These are phyloP conservation scores for Debaryomyces nepalensis DNA, from an alignment of 1,139 yeast genomes.

Conservation along the genomic window DNA sequence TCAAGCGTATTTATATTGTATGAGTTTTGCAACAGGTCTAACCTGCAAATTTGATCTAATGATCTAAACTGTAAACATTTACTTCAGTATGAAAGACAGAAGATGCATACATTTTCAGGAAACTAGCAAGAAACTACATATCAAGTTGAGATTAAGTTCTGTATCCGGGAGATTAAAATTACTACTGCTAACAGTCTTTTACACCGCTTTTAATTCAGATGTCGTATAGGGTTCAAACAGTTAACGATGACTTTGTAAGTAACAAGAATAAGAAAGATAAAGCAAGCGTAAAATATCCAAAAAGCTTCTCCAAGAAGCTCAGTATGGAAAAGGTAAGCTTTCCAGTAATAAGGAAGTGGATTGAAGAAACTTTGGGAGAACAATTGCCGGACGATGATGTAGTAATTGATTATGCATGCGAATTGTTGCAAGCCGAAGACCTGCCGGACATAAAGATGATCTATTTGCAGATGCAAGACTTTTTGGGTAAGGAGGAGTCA, in stretches of 20 bases:
- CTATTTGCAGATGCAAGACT: constrained; percentile 42
- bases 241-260: constrained; percentile 21
- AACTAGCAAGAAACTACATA: background rate
- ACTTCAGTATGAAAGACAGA: background rate
- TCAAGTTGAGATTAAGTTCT: too few species aligned
- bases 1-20: background rate
- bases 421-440: constrained; percentile 30
- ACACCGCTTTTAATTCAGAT: constrained; percentile 17
- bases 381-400: constrained; percentile 54
- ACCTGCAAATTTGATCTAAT: background rate
- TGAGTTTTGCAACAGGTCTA: constrained; percentile 11
- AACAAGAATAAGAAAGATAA: constrained; percentile 18
- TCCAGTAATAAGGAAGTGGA: constrained; percentile 41
- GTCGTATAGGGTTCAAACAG: constrained; percentile 25
- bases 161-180: too few species aligned
- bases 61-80: constrained; percentile 5
- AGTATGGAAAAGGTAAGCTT: constrained; percentile 40
- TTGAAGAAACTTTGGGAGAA: constrained; percentile 30
- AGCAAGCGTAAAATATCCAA: constrained; percentile 27
- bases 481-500: constrained; percentile 43
- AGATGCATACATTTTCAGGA: background rate
- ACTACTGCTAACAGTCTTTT: too few species aligned
- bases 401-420: constrained; percentile 45
- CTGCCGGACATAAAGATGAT: constrained; percentile 40
- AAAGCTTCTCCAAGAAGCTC: constrained; percentile 31